Conservation (phyloP, 352 stramenopile species). For the Pythium utonaiense region DNA sequence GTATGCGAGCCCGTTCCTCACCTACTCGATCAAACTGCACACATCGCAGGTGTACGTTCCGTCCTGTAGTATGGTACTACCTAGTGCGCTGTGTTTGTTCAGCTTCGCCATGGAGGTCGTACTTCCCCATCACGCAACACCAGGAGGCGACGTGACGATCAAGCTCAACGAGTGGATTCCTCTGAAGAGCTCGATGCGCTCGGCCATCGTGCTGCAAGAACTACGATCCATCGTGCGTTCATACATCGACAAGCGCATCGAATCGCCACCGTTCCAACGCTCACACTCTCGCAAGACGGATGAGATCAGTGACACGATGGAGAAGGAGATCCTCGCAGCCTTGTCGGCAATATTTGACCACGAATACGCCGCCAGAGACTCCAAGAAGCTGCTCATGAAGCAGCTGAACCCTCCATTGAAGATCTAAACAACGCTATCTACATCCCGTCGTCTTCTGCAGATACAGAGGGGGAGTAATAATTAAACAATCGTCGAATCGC, state of each 20-base stretch:
- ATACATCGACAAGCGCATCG: conserved; percentile 36
- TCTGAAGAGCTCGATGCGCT: conserved; percentile 56
- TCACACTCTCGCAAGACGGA: neutral
- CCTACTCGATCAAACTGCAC: conserved; percentile 77
- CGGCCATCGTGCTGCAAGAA: conserved; percentile 49
- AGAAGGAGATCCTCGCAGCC: conserved; percentile 23
- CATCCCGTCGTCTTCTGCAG: neutral
- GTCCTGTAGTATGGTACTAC: conserved; percentile 59
- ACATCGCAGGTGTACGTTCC: conserved; percentile 83
- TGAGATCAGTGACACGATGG: neutral
- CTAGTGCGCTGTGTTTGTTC: conserved; percentile 64
- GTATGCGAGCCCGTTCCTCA: conserved; percentile 65
- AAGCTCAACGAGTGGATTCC: conserved; percentile 71
- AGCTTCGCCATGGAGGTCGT: conserved; percentile 59
- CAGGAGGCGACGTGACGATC: conserved; percentile 37
- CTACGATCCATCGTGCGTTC: conserved; percentile 27
- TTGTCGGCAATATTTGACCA: conserved; percentile 37
- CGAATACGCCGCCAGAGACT: conserved; percentile 49
- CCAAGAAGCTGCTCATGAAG: conserved; percentile 41
- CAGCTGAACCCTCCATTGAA: conserved; percentile 27
- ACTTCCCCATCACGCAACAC: conserved; percentile 30
- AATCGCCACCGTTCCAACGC: conserved; percentile 22
- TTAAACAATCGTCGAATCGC: conserved; percentile 33
- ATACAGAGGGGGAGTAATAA: conserved; percentile 1
- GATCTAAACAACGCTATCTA: neutral